These are phyloP conservation scores for Teunomyces barrocoloradensis DNA, from an alignment of 805 yeast species.

Conservation along the genomic window DNA sequence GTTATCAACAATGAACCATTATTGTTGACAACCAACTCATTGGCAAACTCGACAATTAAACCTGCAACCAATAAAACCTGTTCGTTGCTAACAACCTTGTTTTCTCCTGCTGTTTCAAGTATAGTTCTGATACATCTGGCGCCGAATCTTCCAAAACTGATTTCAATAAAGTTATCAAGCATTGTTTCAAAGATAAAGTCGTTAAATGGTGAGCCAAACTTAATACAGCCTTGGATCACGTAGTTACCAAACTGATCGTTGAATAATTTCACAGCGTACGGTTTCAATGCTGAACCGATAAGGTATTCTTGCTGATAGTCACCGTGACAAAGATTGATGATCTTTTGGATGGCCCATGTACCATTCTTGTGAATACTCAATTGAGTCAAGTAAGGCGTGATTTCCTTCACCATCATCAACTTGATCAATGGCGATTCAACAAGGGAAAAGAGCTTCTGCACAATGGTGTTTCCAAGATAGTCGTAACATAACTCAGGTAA, in stretches of 20 bases:
- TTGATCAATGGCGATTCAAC: constrained; percentile 65
- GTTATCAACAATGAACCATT: constrained; percentile 89
- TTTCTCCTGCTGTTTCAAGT: constrained; percentile 70
- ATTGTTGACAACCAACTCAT: constrained; percentile 73
- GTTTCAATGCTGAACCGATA: constrained; percentile 68
- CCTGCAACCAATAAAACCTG: constrained; percentile 73
- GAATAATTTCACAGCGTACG: constrained; percentile 80
- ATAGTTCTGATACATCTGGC: constrained; percentile 94
- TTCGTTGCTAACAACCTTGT: constrained; percentile 43
- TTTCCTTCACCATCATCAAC: constrained; percentile 73
- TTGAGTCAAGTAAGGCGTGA: constrained; percentile 79
- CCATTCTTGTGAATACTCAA: constrained; percentile 97
- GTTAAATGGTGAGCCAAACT: constrained; percentile 85
- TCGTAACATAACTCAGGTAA: constrained; percentile 89
- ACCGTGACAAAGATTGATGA: constrained; percentile 66
- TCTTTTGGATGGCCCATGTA: constrained; percentile 98
- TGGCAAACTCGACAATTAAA: constrained; percentile 73
- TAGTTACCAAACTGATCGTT: constrained; percentile 97
- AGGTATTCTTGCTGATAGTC: constrained; percentile 47
- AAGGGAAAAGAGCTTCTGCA: constrained; percentile 80
- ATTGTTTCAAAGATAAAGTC: constrained; percentile 86
- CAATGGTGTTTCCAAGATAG: constrained; percentile 92
- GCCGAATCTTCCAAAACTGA: constrained; percentile 88
- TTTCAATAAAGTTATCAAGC: constrained; percentile 70
- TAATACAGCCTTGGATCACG: constrained; percentile 90